Evolutionary conservation across 257 asterid genomes (phyloP).

Genomic region (Solanum rostratum): DNA sequence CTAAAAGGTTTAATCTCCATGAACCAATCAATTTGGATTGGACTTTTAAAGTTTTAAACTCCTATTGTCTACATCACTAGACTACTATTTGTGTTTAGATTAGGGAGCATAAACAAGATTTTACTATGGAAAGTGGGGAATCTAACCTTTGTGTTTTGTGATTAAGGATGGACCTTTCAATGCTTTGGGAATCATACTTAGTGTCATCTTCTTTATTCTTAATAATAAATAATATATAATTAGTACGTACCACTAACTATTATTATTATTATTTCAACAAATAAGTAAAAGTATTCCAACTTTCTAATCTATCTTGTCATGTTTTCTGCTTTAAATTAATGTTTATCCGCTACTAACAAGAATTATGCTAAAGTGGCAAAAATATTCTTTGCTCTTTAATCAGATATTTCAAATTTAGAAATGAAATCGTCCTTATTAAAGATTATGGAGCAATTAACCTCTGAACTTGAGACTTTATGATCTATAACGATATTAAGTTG

Average conservation of each 20-base stretch:
- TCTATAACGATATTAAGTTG: not conserved
- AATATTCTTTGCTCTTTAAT: not conserved
- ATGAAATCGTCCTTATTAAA: not conserved
- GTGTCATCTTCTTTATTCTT: not conserved
- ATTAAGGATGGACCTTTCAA: conserved; percentile 6
- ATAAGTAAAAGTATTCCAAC: not conserved
- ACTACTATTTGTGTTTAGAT: conserved; percentile 13
- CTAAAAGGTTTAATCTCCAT: conserved; percentile 47
- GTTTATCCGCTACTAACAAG: conserved; percentile 7
- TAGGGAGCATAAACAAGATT: conserved; percentile 30
- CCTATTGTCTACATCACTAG: conserved; percentile 16
- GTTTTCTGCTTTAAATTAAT: conserved; percentile 20
- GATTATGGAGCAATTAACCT: too few species aligned
- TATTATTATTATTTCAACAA: not conserved
- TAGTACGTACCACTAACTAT: not conserved
- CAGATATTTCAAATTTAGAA: not conserved
- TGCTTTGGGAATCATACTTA: conserved; percentile 14
- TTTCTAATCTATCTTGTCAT: conserved; percentile 47
- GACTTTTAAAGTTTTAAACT: not conserved
- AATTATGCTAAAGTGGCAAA: not conserved
- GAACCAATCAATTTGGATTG: conserved; percentile 35
- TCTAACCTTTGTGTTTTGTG: conserved; percentile 14
- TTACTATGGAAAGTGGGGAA: conserved; percentile 2
- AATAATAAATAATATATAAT: not conserved
- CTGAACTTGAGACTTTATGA: not conserved